phyloP scores from a whole-genome alignment of 2,329 filamentous ascomycete species.

The Aspergillus sp. region DNA sequence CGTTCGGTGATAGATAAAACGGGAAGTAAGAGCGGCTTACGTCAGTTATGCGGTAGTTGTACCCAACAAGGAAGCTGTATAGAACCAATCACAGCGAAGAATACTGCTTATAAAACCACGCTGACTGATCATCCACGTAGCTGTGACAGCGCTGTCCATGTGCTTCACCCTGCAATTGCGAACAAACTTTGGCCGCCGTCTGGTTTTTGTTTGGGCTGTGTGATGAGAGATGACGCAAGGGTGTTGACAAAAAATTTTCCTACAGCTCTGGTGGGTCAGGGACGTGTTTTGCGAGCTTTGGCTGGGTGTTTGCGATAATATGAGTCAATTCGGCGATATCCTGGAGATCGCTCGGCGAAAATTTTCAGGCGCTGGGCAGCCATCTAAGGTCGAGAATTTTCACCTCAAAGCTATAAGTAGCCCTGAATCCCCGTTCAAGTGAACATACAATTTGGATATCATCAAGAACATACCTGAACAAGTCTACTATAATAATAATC shows the following conservation, averaged over 20 bases:
- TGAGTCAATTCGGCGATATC: slow-evolving; percentile 4
- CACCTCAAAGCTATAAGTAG: not conserved
- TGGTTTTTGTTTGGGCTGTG: too few relatives aligned
- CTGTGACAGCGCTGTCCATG: not conserved
- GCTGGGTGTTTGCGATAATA: not conserved
- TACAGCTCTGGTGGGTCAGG: not conserved
- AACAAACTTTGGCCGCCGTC: too few relatives aligned
- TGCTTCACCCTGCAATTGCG: not conserved
- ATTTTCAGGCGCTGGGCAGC: not conserved
- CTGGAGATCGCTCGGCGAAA: not conserved
- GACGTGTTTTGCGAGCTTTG: not conserved
- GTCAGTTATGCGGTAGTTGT: not conserved
- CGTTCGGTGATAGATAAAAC: not conserved
- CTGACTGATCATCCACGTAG: not conserved
- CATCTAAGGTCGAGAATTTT: not conserved
- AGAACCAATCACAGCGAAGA: not conserved
- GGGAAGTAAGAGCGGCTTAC: not conserved
- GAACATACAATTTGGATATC: not conserved
- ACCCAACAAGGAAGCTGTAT: not conserved
- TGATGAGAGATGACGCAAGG: too few relatives aligned
- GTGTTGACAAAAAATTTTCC: not conserved
- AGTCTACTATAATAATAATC: not conserved
- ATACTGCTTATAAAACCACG: not conserved
- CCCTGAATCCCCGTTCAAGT: not conserved
- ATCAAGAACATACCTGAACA: not conserved